Base-by-base conservation (phyloP, 371 early-diverging fungal species). In the Fennellomyces sp. region DNA sequence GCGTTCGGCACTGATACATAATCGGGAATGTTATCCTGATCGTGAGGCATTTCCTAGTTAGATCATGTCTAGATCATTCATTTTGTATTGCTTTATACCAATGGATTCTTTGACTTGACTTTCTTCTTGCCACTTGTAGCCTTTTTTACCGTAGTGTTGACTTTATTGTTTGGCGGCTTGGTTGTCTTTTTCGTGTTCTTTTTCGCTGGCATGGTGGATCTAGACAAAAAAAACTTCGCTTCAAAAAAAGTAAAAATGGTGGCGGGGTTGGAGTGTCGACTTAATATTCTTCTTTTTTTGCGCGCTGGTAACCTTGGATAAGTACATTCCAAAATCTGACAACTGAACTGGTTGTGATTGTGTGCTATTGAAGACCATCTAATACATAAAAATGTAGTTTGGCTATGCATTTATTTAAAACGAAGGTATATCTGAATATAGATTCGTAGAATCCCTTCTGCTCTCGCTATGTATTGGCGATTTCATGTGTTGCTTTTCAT, bases 1-100 rank as follows among this genome's bases (percentile, higher is more conserved):
- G 59, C 66, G 11, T 53, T 30, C 23, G 61, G 61, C 7, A 60
- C 53, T 28, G 52, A 33, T 21, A 60, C 53, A 42, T 49, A 58
- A 27, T 48, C 58, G 17, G 57, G 57, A 5, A 56, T 29, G 17
- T 56, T 47, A 28, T 56, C 42, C 42, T 45, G 47, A 29, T 33
- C 6, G 6, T 21, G n/a, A 0, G 5, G 4, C 3, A 4, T 23
- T 45, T 19, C 10, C n/a, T 2, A 2, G 19, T 36, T 53, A 30
- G 54, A 53, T 53, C 54, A 25, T 28, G 11, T n/a, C 31, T 5
- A 25, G 53, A 36, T 53, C 54, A 15, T 5, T 36, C n/a, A 6
- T 35, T 29, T 25, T 52, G 10, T 4, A 13, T 33, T 29, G 23
- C 19, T 19, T 36, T n/a, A 28, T 54, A 41, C 55, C 55, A 36